A percentile compares a stretch with the other conserved stretches of the same genome.
phyloP scores from a whole-genome alignment of 1,284 basidiomycete species.

The Apiotrichum porosum region DNA sequence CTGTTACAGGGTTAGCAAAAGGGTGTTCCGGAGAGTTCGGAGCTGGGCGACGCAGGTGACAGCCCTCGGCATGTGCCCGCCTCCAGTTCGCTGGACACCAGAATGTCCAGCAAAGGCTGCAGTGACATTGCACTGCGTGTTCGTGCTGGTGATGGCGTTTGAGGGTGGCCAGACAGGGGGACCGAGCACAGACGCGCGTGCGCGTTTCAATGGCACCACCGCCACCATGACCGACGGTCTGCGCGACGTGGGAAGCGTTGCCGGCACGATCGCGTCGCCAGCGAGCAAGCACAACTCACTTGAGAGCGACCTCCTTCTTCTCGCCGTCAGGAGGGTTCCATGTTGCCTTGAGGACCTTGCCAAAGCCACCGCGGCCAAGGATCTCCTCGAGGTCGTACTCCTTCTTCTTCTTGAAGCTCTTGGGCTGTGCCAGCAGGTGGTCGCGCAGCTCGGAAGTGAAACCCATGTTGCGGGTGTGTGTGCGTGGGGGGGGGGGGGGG shows the following conservation, averaged over 20 bases:
- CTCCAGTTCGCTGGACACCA: too few species aligned
- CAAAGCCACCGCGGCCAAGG: conserved; percentile 78
- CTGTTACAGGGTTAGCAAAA: conserved; percentile 49
- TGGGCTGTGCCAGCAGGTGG: conserved; percentile 66
- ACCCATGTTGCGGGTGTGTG: conserved; percentile 19
- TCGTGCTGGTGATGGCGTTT: too few species aligned
- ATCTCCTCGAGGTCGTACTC: conserved; percentile 45
- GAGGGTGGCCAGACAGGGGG: too few species aligned
- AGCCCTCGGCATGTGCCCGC: too few species aligned
- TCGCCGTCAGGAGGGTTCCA: conserved; percentile 53
- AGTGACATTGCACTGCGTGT: not conserved
- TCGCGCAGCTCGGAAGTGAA: conserved; percentile 40
- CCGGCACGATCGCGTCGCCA: too few species aligned
- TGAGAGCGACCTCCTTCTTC: conserved; percentile 70
- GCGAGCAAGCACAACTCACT: too few species aligned
- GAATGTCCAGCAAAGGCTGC: not conserved
- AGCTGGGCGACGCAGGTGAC: too few species aligned
- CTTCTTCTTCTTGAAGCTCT: conserved; percentile 79
- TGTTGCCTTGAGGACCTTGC: conserved; percentile 65
- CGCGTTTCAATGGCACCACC: too few species aligned
- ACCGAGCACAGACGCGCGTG: too few species aligned
- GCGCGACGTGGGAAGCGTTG: too few species aligned
- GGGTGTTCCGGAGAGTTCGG: not conserved
- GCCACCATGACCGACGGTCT: too few species aligned
- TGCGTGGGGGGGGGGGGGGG: too few species aligned